Evolutionary conservation across 352 stramenopile genomes (phyloP).

Genomic region (Thalassiosira sp.): DNA sequence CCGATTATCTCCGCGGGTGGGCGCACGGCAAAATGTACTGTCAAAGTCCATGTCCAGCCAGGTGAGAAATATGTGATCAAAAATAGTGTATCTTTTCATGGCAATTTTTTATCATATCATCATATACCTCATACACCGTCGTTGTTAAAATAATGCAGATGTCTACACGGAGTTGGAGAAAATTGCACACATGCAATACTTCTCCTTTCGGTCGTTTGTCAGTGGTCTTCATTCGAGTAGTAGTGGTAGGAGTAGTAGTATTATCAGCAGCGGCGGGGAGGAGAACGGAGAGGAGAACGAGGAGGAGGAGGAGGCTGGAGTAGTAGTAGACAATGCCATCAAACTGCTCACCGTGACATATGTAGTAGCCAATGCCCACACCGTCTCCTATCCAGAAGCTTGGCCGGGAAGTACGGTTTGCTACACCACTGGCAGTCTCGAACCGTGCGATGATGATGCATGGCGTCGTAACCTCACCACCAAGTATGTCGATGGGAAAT

Average conservation of each 20-base stretch:
- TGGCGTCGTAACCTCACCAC: constrained; percentile 69
- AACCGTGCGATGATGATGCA: constrained; percentile 47
- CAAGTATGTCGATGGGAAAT: constrained; percentile 66
- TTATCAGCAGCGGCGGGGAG: no score
- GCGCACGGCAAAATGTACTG: constrained; percentile 38
- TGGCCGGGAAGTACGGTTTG: constrained; percentile 69
- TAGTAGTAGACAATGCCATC: constrained; percentile 34
- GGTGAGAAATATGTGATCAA: constrained; percentile 15
- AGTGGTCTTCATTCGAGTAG: constrained; percentile 31
- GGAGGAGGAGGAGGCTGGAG: constrained; percentile 13
- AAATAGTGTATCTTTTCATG: not conserved
- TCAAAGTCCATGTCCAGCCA: constrained; percentile 64
- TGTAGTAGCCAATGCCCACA: constrained; percentile 69
- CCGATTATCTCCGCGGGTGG: constrained; percentile 21
- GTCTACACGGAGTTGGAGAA: constrained; percentile 78
- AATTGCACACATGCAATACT: constrained; percentile 80
- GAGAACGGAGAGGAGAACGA: constrained; percentile 15
- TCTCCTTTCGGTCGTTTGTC: constrained; percentile 69
- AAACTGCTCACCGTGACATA: constrained; percentile 65
- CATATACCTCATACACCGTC: not conserved
- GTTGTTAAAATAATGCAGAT: constrained; percentile 19
- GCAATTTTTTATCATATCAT: not conserved
- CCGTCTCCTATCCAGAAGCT: constrained; percentile 63
- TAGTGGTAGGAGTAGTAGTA: no score
- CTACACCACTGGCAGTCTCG: constrained; percentile 51